Evolutionary conservation across 352 stramenopile species (phyloP).

Genomic region (Achlya hypogyna): DNA sequence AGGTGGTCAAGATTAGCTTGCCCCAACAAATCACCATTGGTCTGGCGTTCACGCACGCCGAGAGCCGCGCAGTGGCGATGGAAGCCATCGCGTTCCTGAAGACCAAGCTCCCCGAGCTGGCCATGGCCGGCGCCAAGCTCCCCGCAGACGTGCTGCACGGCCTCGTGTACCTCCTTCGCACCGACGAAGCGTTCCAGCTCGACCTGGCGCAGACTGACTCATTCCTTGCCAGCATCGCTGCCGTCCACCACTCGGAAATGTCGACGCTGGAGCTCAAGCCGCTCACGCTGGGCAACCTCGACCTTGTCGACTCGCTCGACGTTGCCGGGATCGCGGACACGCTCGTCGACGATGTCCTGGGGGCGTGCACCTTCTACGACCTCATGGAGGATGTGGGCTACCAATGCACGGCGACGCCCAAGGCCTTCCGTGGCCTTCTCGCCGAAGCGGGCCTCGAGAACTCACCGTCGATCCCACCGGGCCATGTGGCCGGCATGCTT

Average conservation of each 20-base stretch:
- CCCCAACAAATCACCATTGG: constrained; percentile 80
- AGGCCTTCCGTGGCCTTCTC: constrained; percentile 74
- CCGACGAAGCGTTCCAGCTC: constrained; percentile 64
- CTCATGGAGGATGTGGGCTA: constrained; percentile 88
- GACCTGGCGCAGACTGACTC: constrained; percentile 75
- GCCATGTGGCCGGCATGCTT: constrained; percentile 83
- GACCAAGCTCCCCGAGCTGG: constrained; percentile 78
- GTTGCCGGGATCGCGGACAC: constrained; percentile 55
- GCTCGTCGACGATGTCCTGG: constrained; percentile 68
- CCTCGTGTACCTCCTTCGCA: constrained; percentile 72
- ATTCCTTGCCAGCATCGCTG: constrained; percentile 77
- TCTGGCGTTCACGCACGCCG: constrained; percentile 68
- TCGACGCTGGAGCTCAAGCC: constrained; percentile 74
- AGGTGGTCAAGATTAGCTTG: constrained; percentile 74
- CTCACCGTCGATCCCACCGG: constrained; percentile 69
- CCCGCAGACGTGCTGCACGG: constrained; percentile 73
- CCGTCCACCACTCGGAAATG: constrained; percentile 81
- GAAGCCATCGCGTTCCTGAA: constrained; percentile 72
- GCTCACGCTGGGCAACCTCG: constrained; percentile 76
- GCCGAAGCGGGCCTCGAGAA: constrained; percentile 74
- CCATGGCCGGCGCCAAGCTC: constrained; percentile 69
- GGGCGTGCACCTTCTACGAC: constrained; percentile 81
- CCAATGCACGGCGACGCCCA: constrained; percentile 60
- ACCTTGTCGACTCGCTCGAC: constrained; percentile 73
- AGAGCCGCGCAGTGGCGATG: constrained; percentile 41